Evolutionary conservation across 2,329 filamentous ascomycete species (phyloP).

Genomic region (Xylaria sp.): DNA sequence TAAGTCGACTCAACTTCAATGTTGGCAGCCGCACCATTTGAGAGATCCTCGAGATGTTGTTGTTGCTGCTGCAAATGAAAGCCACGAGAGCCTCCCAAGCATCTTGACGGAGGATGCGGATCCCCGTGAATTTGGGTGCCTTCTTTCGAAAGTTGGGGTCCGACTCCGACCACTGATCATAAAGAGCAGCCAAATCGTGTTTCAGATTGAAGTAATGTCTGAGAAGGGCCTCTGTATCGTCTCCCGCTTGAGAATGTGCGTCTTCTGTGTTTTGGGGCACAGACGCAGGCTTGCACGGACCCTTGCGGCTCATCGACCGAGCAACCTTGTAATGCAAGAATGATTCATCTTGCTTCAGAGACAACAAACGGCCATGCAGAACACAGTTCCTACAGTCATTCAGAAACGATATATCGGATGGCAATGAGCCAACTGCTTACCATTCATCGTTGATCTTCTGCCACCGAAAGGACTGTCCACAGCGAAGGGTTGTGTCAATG

Average conservation of each 20-base stretch:
- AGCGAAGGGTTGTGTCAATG: conserved; percentile 89
- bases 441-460: conserved; percentile 79
- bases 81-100: conserved; percentile 90
- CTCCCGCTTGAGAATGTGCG: conserved; percentile 41
- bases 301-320: conserved; percentile 41
- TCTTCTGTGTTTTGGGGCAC: conserved; percentile 28
- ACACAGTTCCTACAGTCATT: conserved; percentile 61
- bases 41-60: conserved; percentile 91
- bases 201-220: conserved; percentile 82
- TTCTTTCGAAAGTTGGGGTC: conserved; percentile 87
- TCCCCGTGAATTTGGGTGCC: conserved; percentile 80
- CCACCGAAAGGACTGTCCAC: conserved; percentile 97
- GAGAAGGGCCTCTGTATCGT: conserved; percentile 70
- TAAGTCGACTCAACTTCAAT: not conserved
- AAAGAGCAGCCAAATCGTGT: conserved; percentile 69
- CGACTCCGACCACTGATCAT: conserved; percentile 77
- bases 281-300: conserved; percentile 34
- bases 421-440: conserved; percentile 39
- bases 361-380: conserved; percentile 77
- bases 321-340: conserved; percentile 75
- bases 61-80: conserved; percentile 99
- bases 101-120: conserved; percentile 89
- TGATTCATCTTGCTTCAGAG: conserved; percentile 73
- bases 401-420: not conserved
- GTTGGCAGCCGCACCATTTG: conserved; percentile 63